Conservation (phyloP, 495 filamentous ascomycete species). For the Podospora bellae-mahoneyi region DNA sequence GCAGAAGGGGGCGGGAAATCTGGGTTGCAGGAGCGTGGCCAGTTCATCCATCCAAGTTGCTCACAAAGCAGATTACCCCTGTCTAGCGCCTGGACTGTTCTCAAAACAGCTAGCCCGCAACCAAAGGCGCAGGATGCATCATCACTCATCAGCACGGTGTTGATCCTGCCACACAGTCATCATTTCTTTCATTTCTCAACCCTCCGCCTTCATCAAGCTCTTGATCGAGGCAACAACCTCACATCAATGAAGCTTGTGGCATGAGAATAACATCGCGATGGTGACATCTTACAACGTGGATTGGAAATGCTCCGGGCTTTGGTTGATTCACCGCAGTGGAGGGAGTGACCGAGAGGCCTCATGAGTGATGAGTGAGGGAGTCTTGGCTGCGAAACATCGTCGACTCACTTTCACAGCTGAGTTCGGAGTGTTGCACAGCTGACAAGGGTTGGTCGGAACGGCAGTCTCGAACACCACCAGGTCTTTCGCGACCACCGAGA, state of each 20-base stretch:
- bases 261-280: background rate
- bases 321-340: background rate
- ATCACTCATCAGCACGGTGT: conserved; percentile 21
- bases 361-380: background rate
- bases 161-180: conserved; percentile 19
- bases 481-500: background rate
- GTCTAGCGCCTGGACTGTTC: conserved; percentile 25
- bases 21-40: conserved; percentile 26
- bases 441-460: background rate
- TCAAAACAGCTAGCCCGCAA: conserved; percentile 22
- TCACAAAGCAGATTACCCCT: conserved; percentile 29
- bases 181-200: conserved; percentile 6
- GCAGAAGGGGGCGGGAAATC: conserved; percentile 27
- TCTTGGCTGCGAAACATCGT: conserved; percentile 1
- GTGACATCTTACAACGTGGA: background rate
- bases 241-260: background rate
- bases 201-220: background rate
- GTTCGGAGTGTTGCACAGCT: conserved; percentile 4
- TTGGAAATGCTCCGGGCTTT: background rate
- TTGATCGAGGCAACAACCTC: background rate
- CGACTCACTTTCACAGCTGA: conserved; percentile 2
- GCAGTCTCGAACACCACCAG: background rate
- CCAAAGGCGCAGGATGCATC: conserved; percentile 25
- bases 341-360: background rate
- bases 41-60: conserved; percentile 26